Base-by-base conservation (phyloP, 2,329 filamentous ascomycete species). In the Akanthomyces lecanii region DNA sequence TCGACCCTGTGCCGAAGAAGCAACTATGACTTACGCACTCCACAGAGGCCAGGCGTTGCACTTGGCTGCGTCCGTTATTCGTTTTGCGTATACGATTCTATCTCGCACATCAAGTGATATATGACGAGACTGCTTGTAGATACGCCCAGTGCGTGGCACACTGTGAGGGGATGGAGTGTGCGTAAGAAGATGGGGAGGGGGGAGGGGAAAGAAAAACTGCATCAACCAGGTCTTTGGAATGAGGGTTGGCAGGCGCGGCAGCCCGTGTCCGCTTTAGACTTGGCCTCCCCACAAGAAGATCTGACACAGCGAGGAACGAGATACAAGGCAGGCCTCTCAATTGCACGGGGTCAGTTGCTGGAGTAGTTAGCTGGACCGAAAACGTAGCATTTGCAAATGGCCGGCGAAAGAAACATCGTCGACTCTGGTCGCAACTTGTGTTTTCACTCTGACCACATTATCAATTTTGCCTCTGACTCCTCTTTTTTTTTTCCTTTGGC, bases 31-130 rank as follows among this genome's bases (percentile, higher is more conserved):
- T 5, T 7, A 3, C 6, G 4, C 14, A n/a, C 50, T 53, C 50
- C 50, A 38, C 50, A 16, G 16, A 21, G n/a, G 7, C 30, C 18
- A 18, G 25, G 38, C 23, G 16, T 33, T n/a, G 12, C 40, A 56
- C 16, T 56, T 30, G 8, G 10, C 25, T 40, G 23, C 18, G 11
- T 3, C n/a, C 30, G 45, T 51, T 50, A 18, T 42, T 51, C 21
- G 56, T 59, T 59, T 59, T 28, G 33, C 45, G n/a, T 59, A 59
- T 40, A 59, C 16, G 21, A 59, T 10, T 51, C 42, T 33, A 25
- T 40, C 33, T 30, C 40, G 38, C 18, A 14, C 23, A 8, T 38
- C 21, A 42, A 28, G 14, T 59, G 56, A 59, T 50, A 59, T 51
- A 18, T 59, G 45, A 59, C 45, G 7, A 23, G 23, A 21, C 21